Evolutionary conservation across 495 filamentous ascomycete genomes (phyloP).

Genomic region (Hypoxylon lenormandii): DNA sequence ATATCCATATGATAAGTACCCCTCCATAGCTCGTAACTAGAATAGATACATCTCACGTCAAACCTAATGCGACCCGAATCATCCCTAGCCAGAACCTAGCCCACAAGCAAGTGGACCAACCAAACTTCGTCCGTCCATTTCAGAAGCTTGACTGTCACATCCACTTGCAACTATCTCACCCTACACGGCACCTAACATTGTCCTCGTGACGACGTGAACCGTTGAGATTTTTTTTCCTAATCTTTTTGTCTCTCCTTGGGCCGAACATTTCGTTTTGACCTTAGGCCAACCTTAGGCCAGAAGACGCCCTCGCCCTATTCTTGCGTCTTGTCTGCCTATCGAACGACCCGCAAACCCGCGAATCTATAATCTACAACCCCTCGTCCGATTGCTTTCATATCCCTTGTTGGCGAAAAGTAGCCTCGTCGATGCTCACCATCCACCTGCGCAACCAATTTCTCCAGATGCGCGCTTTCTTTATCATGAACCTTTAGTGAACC

Average conservation of each 20-base stretch:
- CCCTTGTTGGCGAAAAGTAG: slow-evolving; percentile 13
- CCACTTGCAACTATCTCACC: slow-evolving; percentile 41
- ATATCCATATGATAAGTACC: not conserved
- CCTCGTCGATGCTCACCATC: slow-evolving; percentile 30
- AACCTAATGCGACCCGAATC: slow-evolving; percentile 42
- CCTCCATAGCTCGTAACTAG: slow-evolving; percentile 5
- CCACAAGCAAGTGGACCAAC: slow-evolving; percentile 21
- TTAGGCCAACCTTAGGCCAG: too few species aligned
- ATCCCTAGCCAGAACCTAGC: slow-evolving; percentile 24
- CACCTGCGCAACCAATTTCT: slow-evolving; percentile 13
- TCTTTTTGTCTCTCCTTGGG: slow-evolving; percentile 3
- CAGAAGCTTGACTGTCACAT: slow-evolving; percentile 47
- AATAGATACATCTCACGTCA: slow-evolving; percentile 33
- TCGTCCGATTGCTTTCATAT: not conserved
- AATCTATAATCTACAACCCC: not conserved
- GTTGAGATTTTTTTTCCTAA: slow-evolving; percentile 25
- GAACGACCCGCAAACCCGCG: too few species aligned
- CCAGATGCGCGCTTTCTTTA: slow-evolving; percentile 28
- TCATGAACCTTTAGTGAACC: slow-evolving; percentile 19
- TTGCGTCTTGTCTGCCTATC: too few species aligned
- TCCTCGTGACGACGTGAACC: slow-evolving; percentile 42
- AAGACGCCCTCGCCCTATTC: not conserved
- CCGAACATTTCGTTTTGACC: slow-evolving; percentile 2
- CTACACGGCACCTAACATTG: slow-evolving; percentile 36
- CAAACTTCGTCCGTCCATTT: slow-evolving; percentile 29